Evolutionary conservation across 352 stramenopile genomes (phyloP).

Genomic region (Phytopythium vexans): DNA sequence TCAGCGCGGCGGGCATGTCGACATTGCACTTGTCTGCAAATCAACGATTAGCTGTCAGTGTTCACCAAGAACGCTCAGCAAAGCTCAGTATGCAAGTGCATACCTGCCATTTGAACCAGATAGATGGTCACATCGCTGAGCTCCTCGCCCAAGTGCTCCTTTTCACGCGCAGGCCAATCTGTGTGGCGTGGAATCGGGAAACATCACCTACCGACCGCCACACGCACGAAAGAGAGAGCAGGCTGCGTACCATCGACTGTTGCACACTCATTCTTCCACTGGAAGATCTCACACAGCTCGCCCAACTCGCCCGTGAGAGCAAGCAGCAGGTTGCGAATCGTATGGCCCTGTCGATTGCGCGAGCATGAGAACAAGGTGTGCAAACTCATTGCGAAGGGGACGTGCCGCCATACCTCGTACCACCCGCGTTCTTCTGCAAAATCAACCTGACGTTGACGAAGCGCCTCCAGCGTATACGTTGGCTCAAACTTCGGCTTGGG

Average conservation of each 20-base stretch:
- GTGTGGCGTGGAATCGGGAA: not conserved
- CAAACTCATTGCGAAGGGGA: constrained; percentile 59
- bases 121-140: constrained; percentile 98
- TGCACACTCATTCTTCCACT: constrained; percentile 91
- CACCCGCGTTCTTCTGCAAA: constrained; percentile 65
- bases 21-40: constrained; percentile 81
- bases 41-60: not conserved
- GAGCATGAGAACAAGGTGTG: constrained; percentile 55
- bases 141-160: constrained; percentile 93
- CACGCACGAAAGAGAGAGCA: not conserved
- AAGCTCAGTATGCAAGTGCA: not conserved
- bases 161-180: constrained; percentile 43
- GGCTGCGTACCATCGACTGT: constrained; percentile 47
- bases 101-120: constrained; percentile 86
- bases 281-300: constrained; percentile 93
- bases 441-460: constrained; percentile 46
- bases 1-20: constrained; percentile 82
- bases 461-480: constrained; percentile 57
- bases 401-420: constrained; percentile 68
- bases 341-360: constrained; percentile 57
- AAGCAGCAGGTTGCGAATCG: constrained; percentile 91
- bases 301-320: constrained; percentile 94
- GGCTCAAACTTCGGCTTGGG: constrained; percentile 35
- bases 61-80: constrained; percentile 4
- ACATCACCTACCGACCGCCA: not conserved